A percentile compares a stretch with the other conserved stretches of the same genome.
Evolutionary conservation across 805 yeast species (phyloP).

Genomic region (Maudiozyma serrabonitensis): DNA sequence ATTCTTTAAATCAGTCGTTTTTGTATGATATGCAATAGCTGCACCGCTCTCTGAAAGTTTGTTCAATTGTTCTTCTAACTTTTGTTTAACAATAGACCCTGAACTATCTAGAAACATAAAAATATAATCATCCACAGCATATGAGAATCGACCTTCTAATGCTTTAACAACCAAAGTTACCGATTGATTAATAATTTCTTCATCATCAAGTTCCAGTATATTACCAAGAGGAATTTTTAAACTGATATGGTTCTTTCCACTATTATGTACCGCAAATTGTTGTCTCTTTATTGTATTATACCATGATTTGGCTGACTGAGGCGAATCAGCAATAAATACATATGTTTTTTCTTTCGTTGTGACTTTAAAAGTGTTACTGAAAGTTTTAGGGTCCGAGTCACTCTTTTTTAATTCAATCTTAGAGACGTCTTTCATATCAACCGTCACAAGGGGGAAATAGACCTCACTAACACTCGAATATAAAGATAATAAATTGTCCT

Average conservation of each 20-base stretch:
- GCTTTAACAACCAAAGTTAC: constrained; percentile 53
- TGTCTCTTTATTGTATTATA: constrained; percentile 61
- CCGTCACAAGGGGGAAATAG: constrained; percentile 73
- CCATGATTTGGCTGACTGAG: constrained; percentile 73
- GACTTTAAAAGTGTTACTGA: constrained; percentile 44
- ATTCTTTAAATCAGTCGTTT: neutral
- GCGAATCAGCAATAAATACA: constrained; percentile 63
- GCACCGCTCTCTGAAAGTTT: constrained; percentile 6
- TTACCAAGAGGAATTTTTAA: constrained; percentile 68
- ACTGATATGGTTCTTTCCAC: constrained; percentile 56
- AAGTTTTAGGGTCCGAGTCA: constrained; percentile 1
- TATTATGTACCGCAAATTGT: constrained; percentile 62
- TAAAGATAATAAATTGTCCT: constrained; percentile 57
- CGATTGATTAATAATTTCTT: constrained; percentile 45
- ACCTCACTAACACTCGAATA: constrained; percentile 65
- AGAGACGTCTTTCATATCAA: constrained; percentile 58
- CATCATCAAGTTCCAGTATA: constrained; percentile 50
- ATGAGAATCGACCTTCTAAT: constrained; percentile 42
- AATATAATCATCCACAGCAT: constrained; percentile 57
- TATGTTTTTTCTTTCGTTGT: constrained; percentile 48
- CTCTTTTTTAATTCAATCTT: constrained; percentile 41
- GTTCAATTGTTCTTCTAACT: constrained; percentile 28
- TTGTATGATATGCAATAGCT: constrained; percentile 1
- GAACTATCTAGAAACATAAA: constrained; percentile 55
- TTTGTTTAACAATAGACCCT: constrained; percentile 32